These are phyloP conservation scores for Aspergillus carbonarius DNA, from an alignment of 2,329 filamentous ascomycete genomes.

Conservation along the genomic window DNA sequence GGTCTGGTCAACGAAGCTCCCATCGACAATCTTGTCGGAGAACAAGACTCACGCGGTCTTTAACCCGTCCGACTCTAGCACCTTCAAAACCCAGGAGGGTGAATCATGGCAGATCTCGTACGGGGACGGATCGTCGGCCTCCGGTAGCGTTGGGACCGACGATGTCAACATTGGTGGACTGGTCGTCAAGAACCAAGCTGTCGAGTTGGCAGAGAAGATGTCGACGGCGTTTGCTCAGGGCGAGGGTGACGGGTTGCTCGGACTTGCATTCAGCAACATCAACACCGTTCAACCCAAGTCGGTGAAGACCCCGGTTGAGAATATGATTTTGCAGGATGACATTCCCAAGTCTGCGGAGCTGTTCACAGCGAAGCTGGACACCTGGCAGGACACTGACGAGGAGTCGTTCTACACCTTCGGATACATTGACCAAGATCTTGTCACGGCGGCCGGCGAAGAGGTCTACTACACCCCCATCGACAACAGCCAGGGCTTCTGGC, in stretches of 20 bases:
- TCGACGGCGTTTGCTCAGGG: slow-evolving; percentile 58
- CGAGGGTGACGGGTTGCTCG: slow-evolving; percentile 64
- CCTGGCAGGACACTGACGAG: slow-evolving; percentile 52
- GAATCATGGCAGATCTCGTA: slow-evolving; percentile 66
- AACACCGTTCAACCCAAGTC: slow-evolving; percentile 59
- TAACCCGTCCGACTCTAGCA: slow-evolving; percentile 60
- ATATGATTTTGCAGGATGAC: slow-evolving; percentile 62
- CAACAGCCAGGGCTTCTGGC: slow-evolving; percentile 67
- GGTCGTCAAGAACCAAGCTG: slow-evolving; percentile 59
- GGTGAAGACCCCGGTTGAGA: slow-evolving; percentile 65
- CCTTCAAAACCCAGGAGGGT: slow-evolving; percentile 53
- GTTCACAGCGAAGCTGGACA: slow-evolving; percentile 65
- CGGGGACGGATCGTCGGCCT: slow-evolving; percentile 66
- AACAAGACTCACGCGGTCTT: slow-evolving; percentile 55
- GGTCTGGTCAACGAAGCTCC: slow-evolving; percentile 10
- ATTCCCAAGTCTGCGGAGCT: slow-evolving; percentile 56
- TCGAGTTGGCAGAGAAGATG: slow-evolving; percentile 63
- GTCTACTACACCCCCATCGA: slow-evolving; percentile 64
- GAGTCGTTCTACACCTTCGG: slow-evolving; percentile 71
- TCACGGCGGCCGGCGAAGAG: slow-evolving; percentile 54
- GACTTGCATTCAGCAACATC: slow-evolving; percentile 64
- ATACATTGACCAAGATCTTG: slow-evolving; percentile 64
- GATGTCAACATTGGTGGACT: slow-evolving; percentile 62
- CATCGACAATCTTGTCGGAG: slow-evolving; percentile 1
- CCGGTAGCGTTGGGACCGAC: slow-evolving; percentile 65